These are phyloP conservation scores for Exophiala viscosa DNA, from an alignment of 2,329 filamentous ascomycete species.

Conservation along the genomic window DNA sequence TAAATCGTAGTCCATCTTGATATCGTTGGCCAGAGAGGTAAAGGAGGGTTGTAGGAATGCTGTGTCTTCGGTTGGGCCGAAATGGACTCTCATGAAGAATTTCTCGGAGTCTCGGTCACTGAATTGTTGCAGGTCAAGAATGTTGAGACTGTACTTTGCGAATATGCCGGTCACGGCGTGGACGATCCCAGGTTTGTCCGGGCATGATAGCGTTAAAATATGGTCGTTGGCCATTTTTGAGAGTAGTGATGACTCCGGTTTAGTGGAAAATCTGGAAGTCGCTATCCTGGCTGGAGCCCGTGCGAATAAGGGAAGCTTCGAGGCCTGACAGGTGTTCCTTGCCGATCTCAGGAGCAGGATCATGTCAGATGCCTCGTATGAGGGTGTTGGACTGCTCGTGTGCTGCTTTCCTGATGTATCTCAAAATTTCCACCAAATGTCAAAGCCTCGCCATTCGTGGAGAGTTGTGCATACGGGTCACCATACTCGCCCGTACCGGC, in stretches of 20 bases:
- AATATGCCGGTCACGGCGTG: conserved; percentile 78
- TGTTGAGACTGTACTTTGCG: conserved; percentile 69
- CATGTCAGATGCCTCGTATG: not conserved
- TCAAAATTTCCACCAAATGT: no score
- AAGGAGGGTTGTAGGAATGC: conserved; percentile 56
- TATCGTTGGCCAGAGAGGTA: conserved; percentile 56
- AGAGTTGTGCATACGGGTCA: no score
- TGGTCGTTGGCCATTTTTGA: conserved; percentile 50
- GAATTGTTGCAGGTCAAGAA: conserved; percentile 81
- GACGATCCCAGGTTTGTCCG: conserved; percentile 79
- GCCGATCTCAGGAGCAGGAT: not conserved
- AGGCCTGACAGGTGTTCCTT: not conserved
- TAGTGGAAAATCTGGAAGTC: not conserved
- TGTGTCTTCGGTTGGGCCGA: conserved; percentile 56
- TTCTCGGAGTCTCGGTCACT: conserved; percentile 68
- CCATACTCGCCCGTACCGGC: no score
- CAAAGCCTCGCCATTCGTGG: no score
- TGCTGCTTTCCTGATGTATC: not conserved
- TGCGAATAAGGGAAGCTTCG: not conserved
- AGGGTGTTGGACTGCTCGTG: not conserved
- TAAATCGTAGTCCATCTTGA: conserved; percentile 69
- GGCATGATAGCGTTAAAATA: conserved; percentile 77
- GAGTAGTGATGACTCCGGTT: not conserved
- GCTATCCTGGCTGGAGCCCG: not conserved
- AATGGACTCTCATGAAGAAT: conserved; percentile 89